A percentile compares a stretch with the other conserved stretches of the same genome.
Conservation (phyloP, 306 rosid genomes). For the Alnus glutinosa region DNA sequence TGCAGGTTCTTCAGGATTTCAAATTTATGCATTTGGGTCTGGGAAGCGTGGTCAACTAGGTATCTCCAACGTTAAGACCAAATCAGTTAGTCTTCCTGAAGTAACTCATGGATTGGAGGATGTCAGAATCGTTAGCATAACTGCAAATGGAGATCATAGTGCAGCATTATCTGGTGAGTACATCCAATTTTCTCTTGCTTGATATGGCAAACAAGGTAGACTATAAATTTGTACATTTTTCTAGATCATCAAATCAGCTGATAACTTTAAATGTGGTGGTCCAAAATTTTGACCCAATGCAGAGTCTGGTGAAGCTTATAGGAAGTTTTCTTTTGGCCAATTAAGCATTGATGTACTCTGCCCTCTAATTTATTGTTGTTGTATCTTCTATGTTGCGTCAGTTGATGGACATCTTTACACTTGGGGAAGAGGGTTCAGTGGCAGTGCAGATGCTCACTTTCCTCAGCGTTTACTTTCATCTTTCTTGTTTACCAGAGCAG, state of each 20-base stretch:
- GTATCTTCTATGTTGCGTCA: slow-evolving; percentile 25
- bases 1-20: slow-evolving; percentile 49
- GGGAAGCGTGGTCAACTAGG: slow-evolving; percentile 95
- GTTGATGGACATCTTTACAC: slow-evolving; percentile 72
- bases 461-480: slow-evolving; percentile 46
- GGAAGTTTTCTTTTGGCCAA: neutral
- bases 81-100: slow-evolving; percentile 54
- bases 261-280: neutral
- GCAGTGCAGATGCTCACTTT: slow-evolving; percentile 49
- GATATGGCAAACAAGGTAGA: neutral
- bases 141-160: slow-evolving; percentile 96
- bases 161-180: slow-evolving; percentile 70
- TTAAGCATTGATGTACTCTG: neutral
- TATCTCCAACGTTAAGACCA: slow-evolving; percentile 50
- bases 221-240: neutral
- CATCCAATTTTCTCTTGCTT: slow-evolving; percentile 22
- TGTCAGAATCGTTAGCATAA: slow-evolving; percentile 40
- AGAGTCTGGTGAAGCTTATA: neutral
- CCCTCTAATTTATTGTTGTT: neutral
- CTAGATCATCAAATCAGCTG: neutral
- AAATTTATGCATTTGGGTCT: slow-evolving; percentile 80
- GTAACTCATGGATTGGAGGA: slow-evolving; percentile 51
- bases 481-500: slow-evolving; percentile 37
- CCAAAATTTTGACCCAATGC: neutral
- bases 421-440: slow-evolving; percentile 90